phyloP scores from a whole-genome alignment of 768 basidiomycete genomes.

The Panus rudis region DNA sequence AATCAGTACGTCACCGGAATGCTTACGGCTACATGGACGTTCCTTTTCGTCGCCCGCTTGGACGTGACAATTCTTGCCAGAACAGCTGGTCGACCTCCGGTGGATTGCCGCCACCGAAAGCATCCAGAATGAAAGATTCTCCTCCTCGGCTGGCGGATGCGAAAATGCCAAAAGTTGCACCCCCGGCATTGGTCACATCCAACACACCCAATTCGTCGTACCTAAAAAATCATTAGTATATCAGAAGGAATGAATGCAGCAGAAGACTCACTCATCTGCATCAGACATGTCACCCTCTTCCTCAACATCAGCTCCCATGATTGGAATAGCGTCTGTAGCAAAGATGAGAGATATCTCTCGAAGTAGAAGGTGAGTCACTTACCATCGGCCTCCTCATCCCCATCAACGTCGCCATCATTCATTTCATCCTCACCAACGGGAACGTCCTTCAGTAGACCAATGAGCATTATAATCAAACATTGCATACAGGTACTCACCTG shows the following conservation, averaged over 20 bases:
- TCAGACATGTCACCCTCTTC: slow-evolving; percentile 27
- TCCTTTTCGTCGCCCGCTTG: slow-evolving; percentile 46
- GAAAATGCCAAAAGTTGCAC: slow-evolving; percentile 7
- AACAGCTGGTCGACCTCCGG: no score
- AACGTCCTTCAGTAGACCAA: slow-evolving; percentile 21
- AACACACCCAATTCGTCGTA: slow-evolving; percentile 29
- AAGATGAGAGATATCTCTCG: slow-evolving; percentile 1
- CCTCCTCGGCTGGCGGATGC: not conserved
- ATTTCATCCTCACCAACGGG: slow-evolving; percentile 28
- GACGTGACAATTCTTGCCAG: slow-evolving; percentile 31
- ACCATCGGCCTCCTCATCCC: slow-evolving; percentile 50
- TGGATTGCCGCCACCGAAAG: no score
- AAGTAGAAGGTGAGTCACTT: no score
- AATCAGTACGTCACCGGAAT: no score
- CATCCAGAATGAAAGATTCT: no score
- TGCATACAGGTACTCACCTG: slow-evolving; percentile 31
- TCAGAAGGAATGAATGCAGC: no score
- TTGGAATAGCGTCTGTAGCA: slow-evolving; percentile 18
- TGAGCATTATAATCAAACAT: not conserved
- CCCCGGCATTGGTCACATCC: no score
- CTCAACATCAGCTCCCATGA: slow-evolving; percentile 22
- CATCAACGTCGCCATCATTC: slow-evolving; percentile 32
- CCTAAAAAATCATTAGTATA: no score
- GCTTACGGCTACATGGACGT: no score
- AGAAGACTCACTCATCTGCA: slow-evolving; percentile 23